A percentile compares a stretch with the other conserved stretches of the same genome.
Evolutionary conservation across 768 basidiomycete genomes (phyloP).

Genomic region (Leccinum sublutescens): DNA sequence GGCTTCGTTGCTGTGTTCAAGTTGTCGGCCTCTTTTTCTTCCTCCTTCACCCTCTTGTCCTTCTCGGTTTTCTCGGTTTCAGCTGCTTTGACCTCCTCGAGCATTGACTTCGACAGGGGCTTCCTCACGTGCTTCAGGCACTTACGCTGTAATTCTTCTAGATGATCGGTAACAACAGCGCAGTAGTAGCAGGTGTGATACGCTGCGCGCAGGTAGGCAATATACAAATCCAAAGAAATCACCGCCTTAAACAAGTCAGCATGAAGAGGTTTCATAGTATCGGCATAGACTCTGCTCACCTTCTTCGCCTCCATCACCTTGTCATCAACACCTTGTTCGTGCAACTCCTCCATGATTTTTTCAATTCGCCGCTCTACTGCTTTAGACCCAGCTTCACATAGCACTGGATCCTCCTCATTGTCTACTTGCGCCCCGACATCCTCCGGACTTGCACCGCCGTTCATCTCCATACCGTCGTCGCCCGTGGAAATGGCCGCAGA

Average conservation of each 20-base stretch:
- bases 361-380: constrained; percentile 83
- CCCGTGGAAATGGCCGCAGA: constrained; percentile 16
- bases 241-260: constrained; percentile 50
- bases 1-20: constrained; percentile 25
- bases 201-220: constrained; percentile 89
- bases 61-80: constrained; percentile 47
- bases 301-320: constrained; percentile 67
- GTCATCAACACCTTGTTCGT: constrained; percentile 66
- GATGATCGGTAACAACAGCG: constrained; percentile 85
- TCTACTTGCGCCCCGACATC: constrained; percentile 38
- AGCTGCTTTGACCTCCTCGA: constrained; percentile 60
- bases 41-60: constrained; percentile 47
- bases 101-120: constrained; percentile 58
- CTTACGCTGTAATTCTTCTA: constrained; percentile 93
- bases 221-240: constrained; percentile 86
- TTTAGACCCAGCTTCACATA: constrained; percentile 64
- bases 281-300: constrained; percentile 42
- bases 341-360: constrained; percentile 68
- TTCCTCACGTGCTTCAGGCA: constrained; percentile 91
- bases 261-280: constrained; percentile 21
- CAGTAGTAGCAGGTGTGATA: constrained; percentile 99
- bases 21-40: constrained; percentile 40
- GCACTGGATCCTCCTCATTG: constrained; percentile 46
- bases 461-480: constrained; percentile 26
- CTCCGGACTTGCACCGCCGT: constrained; percentile 28